Evolutionary conservation across 2,329 filamentous ascomycete species (phyloP), one percentile per base, ranked within the genome.

Genomic region (Rutstroemia sp.): DNA sequence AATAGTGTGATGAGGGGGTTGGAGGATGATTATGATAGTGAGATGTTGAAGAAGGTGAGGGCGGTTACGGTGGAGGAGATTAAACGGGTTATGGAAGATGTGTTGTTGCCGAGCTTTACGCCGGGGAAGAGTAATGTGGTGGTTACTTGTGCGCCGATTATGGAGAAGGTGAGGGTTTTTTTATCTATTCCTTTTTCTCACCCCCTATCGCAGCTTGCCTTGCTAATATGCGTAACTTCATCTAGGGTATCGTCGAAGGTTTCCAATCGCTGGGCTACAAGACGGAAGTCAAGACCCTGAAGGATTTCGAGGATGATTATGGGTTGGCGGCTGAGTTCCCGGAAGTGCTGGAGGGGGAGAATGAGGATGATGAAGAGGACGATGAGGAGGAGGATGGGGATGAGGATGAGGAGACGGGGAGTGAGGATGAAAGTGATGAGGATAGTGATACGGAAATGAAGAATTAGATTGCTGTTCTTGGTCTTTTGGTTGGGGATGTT

Each of bases 271-370:
- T 83, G 56, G 91, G 91, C 0, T 99, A 95, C 76, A 86, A 85
- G 69, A 86, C 87, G 0, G 80, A 89, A 67, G 79, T 88, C 40
- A 85, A 86, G 67, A 78, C 86, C 27, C 77, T 97, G 50, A 83
- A 84, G 44, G 80, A 88, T 65, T 97, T 95, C 71, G 84, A 95
- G 70, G 89, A 96, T 61, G 89, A 91, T 66, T 97, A 97, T 69
- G 92, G 92, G 0, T 73, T 96, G 48, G 80, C 81, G 25, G 25
- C 25, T 6, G 25, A 14, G 30, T 34, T 34, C 12, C 12, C 12
- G 9, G 30, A 12, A 12, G 14, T 34, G 30, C 4, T 10, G 3
- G 30, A 34, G 30, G 30, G 10, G 30, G 30, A 34, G 30, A 9
- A 27, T 27, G 25, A 27, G 5, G 25, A 27, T 27, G 25, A 27